Percentiles rank a stretch among this genome's conserved stretches.
Conservation (phyloP, 177 flowering plant genomes). For the Vitis hybrid region DNA sequence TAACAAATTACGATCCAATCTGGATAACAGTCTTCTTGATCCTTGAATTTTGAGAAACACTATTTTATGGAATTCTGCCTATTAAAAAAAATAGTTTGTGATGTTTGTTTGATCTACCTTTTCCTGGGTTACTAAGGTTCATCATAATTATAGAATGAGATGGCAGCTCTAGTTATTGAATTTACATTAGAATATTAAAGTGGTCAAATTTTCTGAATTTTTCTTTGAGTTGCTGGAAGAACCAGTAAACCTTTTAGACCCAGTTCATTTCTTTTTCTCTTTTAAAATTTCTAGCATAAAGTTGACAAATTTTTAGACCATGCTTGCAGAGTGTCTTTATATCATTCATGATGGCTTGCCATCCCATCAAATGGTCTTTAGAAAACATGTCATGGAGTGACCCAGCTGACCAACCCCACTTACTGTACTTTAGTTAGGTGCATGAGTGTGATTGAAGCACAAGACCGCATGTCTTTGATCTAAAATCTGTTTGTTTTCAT, state of each 20-base stretch:
- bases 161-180: background rate
- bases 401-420: slow-evolving; percentile 6
- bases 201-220: background rate
- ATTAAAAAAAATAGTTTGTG: too few relatives aligned
- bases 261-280: background rate
- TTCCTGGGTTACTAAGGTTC: too few relatives aligned
- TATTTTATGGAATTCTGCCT: too few relatives aligned
- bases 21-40: too few relatives aligned
- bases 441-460: slow-evolving; percentile 6
- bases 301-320: background rate
- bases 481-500: slow-evolving; percentile 10
- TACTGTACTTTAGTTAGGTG: slow-evolving; percentile 7
- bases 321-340: slow-evolving; percentile 1
- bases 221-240: background rate
- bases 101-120: too few relatives aligned
- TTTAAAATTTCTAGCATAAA: background rate
- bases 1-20: too few relatives aligned
- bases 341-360: background rate
- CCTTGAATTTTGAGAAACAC: too few relatives aligned
- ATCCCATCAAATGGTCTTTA: background rate
- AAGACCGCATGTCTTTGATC: slow-evolving; percentile 1
- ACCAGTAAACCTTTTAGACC: background rate
- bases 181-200: background rate
- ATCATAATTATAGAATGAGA: background rate
- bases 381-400: slow-evolving; percentile 4